Evolutionary conservation across 2,329 filamentous ascomycete genomes (phyloP).

Genomic region (Westerdykella sp.): DNA sequence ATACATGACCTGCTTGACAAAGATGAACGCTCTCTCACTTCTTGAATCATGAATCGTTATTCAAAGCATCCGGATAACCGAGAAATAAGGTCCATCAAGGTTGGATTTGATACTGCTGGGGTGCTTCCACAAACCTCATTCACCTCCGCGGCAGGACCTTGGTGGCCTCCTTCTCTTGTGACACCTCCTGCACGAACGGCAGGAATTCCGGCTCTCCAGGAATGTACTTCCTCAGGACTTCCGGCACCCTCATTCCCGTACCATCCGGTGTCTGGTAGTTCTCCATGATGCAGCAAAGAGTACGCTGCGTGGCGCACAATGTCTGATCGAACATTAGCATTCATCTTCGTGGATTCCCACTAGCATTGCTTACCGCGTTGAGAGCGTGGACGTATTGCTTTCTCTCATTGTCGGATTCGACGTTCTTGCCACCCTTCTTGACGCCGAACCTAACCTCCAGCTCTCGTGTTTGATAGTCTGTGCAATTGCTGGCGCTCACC

Average conservation of each 20-base stretch:
- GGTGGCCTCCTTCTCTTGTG: conserved; percentile 20
- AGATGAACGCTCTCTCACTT: too few species aligned
- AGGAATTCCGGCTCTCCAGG: conserved; percentile 86
- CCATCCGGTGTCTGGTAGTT: conserved; percentile 91
- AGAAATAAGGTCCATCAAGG: too few species aligned
- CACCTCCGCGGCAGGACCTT: too few species aligned
- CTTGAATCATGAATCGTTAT: too few species aligned
- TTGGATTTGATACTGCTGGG: too few species aligned
- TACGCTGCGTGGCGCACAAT: conserved; percentile 81
- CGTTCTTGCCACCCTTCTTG: conserved; percentile 37
- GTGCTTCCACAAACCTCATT: too few species aligned
- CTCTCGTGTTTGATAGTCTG: conserved; percentile 91
- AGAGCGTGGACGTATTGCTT: conserved; percentile 95
- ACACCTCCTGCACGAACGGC: conserved; percentile 71
- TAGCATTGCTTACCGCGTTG: conserved; percentile 57
- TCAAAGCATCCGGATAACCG: too few species aligned
- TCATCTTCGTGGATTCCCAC: conserved; percentile 5
- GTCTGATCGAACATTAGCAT: conserved; percentile 32
- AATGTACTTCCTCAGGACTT: conserved; percentile 56
- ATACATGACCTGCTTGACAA: too few species aligned
- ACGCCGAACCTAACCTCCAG: conserved; percentile 83
- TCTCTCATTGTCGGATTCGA: conserved; percentile 39
- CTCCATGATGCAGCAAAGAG: conserved; percentile 89
- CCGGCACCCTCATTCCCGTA: conserved; percentile 26
- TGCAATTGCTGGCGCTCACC: conserved; percentile 96